Evolutionary conservation across 768 basidiomycete genomes (phyloP), one percentile per base, ranked within the genome.

Genomic region (Mycena epipterygia): DNA sequence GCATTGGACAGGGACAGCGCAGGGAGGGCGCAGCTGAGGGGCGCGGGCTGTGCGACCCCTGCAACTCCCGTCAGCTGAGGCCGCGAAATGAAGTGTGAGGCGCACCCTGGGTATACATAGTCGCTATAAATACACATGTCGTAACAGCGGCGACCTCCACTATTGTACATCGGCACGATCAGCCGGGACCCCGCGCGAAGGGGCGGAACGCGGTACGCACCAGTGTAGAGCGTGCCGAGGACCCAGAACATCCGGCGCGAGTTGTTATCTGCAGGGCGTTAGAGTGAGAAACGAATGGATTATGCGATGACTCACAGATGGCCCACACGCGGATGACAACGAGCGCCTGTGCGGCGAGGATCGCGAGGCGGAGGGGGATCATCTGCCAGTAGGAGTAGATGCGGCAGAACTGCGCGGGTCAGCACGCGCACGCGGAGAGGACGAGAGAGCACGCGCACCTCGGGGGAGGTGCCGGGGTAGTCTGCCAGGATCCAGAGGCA

Each of bases 301-400:
- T 5, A 13, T 37, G 23, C 23, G 33, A 42, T 46, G 17, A 69
- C 68, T 27, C 55, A 73, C 72, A 73, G 29, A 73, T 73, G 0
- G 73, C 73, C 68, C 73, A 73, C 2, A 73, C 68, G 27, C 73
- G 60, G 17, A 71, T 71, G 41, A 64, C 67, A 29, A 73, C 67
- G 3, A 73, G 37, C 0, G 68, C 73, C 60, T 73, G 73, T 25
- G 73, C 72, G 1, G 67, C 72, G 23, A 73, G 60, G 30, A 73
- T 73, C 0, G 72, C 67, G 41, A 73, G 67, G 11, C 72, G 72
- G 37, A 73, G 39, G 13, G 72, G 67, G 23, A 73, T 62, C 72
- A 73, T 73, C 25, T 73, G 63, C 72, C 72, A 73, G 32, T 69
- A 73, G 27, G 58, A 30, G 53, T 69, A 73, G 42, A 73, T 58